These are phyloP conservation scores for Suillus brevipes DNA, from an alignment of 768 basidiomycete genomes.

Conservation along the genomic window DNA sequence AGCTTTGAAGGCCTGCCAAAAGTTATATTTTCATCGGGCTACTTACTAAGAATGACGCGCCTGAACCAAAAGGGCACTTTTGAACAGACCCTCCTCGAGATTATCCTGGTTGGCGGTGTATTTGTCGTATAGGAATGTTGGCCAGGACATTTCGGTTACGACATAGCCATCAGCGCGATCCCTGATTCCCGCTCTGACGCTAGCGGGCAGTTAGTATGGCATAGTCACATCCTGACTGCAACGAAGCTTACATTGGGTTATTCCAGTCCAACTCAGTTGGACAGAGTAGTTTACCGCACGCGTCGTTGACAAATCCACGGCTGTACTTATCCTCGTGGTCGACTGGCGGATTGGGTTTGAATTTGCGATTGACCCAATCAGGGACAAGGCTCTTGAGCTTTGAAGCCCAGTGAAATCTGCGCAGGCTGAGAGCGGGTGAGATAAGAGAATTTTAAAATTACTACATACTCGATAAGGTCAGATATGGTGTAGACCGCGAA, in stretches of 20 bases:
- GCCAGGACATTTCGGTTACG: not conserved
- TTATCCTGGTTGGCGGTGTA: not conserved
- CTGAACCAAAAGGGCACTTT: not conserved
- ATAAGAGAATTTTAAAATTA: too few relatives aligned
- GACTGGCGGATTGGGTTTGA: too few relatives aligned
- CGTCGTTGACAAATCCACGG: too few relatives aligned
- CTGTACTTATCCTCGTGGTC: too few relatives aligned
- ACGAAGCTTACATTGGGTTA: not conserved
- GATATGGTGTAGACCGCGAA: too few relatives aligned
- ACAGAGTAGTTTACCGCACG: too few relatives aligned
- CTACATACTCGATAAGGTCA: too few relatives aligned
- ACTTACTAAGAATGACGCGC: not conserved
- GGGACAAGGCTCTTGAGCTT: too few relatives aligned
- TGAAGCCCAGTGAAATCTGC: too few relatives aligned
- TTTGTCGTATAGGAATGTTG: not conserved
- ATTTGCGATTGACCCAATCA: too few relatives aligned
- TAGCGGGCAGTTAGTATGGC: not conserved
- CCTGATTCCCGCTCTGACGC: not conserved
- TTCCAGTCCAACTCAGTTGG: not conserved
- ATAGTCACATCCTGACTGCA: too few relatives aligned
- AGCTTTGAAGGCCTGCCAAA: constrained; percentile 14
- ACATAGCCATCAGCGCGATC: not conserved
- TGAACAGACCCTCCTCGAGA: not conserved
- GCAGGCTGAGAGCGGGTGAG: too few relatives aligned
- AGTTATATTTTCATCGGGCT: not conserved